A percentile compares a stretch with the other conserved stretches of the same genome.
These are phyloP conservation scores for Pseudogymnoascus sp. DNA, from an alignment of 2,329 filamentous ascomycete genomes.

Conservation along the genomic window DNA sequence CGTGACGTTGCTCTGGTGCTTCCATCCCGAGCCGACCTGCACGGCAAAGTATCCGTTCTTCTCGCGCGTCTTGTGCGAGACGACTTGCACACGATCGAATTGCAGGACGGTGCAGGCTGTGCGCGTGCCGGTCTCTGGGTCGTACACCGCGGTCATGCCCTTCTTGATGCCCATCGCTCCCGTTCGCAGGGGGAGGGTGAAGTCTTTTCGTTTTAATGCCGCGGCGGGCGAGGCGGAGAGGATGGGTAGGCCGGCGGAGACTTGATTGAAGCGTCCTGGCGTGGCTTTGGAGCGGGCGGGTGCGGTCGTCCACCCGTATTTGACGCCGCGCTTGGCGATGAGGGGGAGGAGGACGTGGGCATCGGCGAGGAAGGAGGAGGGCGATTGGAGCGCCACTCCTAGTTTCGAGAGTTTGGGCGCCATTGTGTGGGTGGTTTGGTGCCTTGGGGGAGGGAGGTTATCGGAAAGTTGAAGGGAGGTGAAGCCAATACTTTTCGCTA, in stretches of 20 bases:
- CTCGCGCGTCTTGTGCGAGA: slow-evolving; percentile 73
- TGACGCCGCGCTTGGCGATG: slow-evolving; percentile 28
- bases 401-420: slow-evolving; percentile 30
- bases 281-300: slow-evolving; percentile 37
- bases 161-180: slow-evolving; percentile 84
- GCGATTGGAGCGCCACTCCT: slow-evolving; percentile 24
- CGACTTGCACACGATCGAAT: slow-evolving; percentile 82
- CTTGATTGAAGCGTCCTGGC: slow-evolving; percentile 49
- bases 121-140: slow-evolving; percentile 63
- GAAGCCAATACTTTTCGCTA: slow-evolving; percentile 14
- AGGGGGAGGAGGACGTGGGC: slow-evolving; percentile 27
- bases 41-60: slow-evolving; percentile 90
- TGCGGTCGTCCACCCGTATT: slow-evolving; percentile 50
- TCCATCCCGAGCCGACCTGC: slow-evolving; percentile 73
- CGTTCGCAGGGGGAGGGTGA: slow-evolving; percentile 57
- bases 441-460: neutral
- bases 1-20: slow-evolving; percentile 66
- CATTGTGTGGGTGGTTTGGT: slow-evolving; percentile 24
- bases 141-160: slow-evolving; percentile 90
- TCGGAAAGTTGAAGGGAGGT: slow-evolving; percentile 10
- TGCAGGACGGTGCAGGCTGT: slow-evolving; percentile 87
- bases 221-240: slow-evolving; percentile 51
- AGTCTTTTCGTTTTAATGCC: slow-evolving; percentile 49
- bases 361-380: slow-evolving; percentile 25
- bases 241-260: slow-evolving; percentile 44